These are phyloP conservation scores for Articulospora tetracladia DNA, from an alignment of 495 filamentous ascomycete genomes.

Conservation along the genomic window DNA sequence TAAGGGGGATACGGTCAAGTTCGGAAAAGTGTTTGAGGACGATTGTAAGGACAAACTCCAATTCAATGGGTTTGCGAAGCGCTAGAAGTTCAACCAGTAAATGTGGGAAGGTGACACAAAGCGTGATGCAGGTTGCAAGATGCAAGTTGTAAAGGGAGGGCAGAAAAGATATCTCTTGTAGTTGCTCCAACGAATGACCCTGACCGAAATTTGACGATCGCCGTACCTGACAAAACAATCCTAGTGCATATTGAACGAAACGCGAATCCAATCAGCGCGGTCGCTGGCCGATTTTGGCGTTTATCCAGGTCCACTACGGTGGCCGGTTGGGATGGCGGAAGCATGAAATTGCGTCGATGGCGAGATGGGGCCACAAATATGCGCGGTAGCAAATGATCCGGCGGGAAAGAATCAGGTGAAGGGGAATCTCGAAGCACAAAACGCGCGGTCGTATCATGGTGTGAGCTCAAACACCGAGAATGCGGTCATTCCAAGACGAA, in stretches of 20 bases:
- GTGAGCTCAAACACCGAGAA: neutral
- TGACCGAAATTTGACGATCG: neutral
- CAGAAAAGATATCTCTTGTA: neutral
- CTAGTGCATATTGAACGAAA: neutral
- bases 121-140: neutral
- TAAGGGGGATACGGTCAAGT: neutral
- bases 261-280: neutral
- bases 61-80: slow-evolving; percentile 14
- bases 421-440: neutral
- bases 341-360: neutral
- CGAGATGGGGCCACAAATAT: neutral
- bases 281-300: neutral
- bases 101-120: neutral
- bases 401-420: neutral
- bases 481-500: neutral
- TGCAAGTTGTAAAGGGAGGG: neutral
- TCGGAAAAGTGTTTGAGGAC: neutral
- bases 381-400: neutral
- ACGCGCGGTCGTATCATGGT: neutral
- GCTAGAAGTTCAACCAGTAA: neutral
- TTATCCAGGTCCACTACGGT: neutral
- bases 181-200: neutral
- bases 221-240: neutral
- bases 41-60: slow-evolving; percentile 12
- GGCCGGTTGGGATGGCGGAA: neutral